A percentile compares a stretch with the other conserved stretches of the same genome.
These are phyloP conservation scores for Pseudonitzschia delicatissima DNA, from an alignment of 108 stramenopile species.

Conservation along the genomic window DNA sequence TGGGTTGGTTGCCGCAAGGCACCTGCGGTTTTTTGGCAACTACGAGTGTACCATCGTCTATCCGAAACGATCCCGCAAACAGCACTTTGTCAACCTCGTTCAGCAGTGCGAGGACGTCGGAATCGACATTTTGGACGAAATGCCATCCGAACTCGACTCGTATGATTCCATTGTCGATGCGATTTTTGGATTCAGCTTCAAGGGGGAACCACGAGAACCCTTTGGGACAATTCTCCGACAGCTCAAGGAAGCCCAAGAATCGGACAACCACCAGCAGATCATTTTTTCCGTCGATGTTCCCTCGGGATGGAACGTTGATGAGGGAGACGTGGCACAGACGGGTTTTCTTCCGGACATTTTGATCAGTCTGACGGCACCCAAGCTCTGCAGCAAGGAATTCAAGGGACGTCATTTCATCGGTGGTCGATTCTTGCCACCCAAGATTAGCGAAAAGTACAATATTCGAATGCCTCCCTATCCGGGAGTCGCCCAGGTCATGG, in stretches of 20 bases:
- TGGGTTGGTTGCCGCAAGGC: slow-evolving; percentile 97
- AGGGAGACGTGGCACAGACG: slow-evolving; percentile 39
- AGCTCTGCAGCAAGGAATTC: slow-evolving; percentile 72
- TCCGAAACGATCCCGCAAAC: slow-evolving; percentile 65
- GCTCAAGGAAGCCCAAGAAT: slow-evolving; percentile 47
- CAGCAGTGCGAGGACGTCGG: slow-evolving; percentile 84
- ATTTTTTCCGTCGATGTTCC: slow-evolving; percentile 95
- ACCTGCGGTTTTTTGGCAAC: slow-evolving; percentile 85
- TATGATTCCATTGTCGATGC: slow-evolving; percentile 85
- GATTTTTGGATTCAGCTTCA: slow-evolving; percentile 96
- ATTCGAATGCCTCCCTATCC: slow-evolving; percentile 81
- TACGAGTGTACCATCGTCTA: slow-evolving; percentile 83
- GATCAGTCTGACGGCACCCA: slow-evolving; percentile 92
- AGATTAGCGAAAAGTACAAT: slow-evolving; percentile 75
- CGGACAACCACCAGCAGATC: slow-evolving; percentile 32
- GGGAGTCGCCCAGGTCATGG: slow-evolving; percentile 72
- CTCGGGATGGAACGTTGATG: slow-evolving; percentile 92
- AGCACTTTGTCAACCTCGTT: slow-evolving; percentile 72
- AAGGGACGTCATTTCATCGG: slow-evolving; percentile 89
- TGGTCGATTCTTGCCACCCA: slow-evolving; percentile 90
- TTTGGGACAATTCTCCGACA: slow-evolving; percentile 74
- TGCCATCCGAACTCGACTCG: slow-evolving; percentile 34
- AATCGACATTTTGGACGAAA: slow-evolving; percentile 58
- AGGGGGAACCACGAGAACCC: slow-evolving; percentile 82
- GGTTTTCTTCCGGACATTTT: slow-evolving; percentile 81